A percentile compares a stretch with the other conserved stretches of the same genome.
phyloP scores from a whole-genome alignment of 2,329 filamentous ascomycete species.

The Alternaria brassicicola region DNA sequence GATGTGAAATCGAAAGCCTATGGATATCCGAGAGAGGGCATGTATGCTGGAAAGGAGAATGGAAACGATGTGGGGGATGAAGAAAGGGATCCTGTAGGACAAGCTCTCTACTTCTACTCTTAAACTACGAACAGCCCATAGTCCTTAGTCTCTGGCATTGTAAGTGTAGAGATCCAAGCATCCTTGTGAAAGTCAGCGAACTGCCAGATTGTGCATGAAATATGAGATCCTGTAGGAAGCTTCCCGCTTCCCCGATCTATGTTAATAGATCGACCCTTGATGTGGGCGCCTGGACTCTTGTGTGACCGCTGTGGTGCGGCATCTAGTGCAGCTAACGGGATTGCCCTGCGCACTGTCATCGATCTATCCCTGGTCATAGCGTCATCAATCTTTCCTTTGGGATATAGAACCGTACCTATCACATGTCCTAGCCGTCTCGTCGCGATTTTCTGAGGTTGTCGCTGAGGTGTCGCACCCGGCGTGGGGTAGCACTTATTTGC shows the following conservation, averaged over 20 bases:
- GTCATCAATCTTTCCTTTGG: background rate
- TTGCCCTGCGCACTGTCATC: background rate
- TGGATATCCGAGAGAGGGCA: too few species aligned
- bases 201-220: background rate
- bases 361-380: background rate
- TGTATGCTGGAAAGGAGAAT: background rate
- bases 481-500: background rate
- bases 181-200: background rate
- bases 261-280: background rate
- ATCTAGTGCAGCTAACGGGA: background rate
- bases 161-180: background rate
- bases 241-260: constrained; percentile 9
- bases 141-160: background rate
- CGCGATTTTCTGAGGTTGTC: background rate
- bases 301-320: background rate
- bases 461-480: background rate
- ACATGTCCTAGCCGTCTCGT: background rate
- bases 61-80: background rate
- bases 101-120: constrained; percentile 6
- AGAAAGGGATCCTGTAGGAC: constrained; percentile 4
- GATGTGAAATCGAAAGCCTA: background rate
- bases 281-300: background rate
- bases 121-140: background rate
- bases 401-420: background rate
- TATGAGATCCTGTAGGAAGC: background rate